These are phyloP conservation scores for Chalciporus sp. DNA, from an alignment of 1,284 basidiomycete species.

Conservation along the genomic window DNA sequence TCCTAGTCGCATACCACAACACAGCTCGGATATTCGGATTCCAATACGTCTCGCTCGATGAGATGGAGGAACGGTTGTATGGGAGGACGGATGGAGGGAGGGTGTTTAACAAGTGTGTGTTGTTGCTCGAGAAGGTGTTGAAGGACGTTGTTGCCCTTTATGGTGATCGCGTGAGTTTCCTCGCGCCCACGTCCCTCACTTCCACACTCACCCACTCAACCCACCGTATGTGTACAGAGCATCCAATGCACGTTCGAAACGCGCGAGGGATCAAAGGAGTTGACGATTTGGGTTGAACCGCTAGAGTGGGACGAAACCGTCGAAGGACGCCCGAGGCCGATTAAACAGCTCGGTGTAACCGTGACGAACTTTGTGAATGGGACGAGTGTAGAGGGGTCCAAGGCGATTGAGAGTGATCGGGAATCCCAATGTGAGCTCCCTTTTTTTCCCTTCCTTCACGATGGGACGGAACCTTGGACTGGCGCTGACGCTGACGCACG, in stretches of 20 bases:
- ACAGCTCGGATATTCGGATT: constrained; percentile 90
- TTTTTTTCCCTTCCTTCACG: no score
- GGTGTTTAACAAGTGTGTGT: constrained; percentile 79
- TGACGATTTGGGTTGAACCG: constrained; percentile 73
- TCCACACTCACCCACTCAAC: background rate
- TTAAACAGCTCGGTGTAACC: constrained; percentile 45
- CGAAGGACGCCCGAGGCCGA: constrained; percentile 36
- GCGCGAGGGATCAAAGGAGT: constrained; percentile 39
- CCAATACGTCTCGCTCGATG: constrained; percentile 86
- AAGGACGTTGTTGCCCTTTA: constrained; percentile 65
- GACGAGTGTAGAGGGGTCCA: constrained; percentile 33
- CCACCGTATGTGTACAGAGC: constrained; percentile 45
- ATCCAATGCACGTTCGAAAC: constrained; percentile 66
- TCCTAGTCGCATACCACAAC: constrained; percentile 95
- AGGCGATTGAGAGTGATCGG: constrained; percentile 36
- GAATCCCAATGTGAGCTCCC: constrained; percentile 41
- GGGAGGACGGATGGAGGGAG: constrained; percentile 60
- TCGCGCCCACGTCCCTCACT: background rate
- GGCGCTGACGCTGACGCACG: background rate
- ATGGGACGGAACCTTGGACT: no score
- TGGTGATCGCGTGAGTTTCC: constrained; percentile 59
- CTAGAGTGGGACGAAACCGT: constrained; percentile 44
- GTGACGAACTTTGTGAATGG: constrained; percentile 38
- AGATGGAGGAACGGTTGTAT: constrained; percentile 87
- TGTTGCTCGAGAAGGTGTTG: constrained; percentile 72